These are phyloP conservation scores for Bruguiera parviflora DNA, from an alignment of 345 rosid genomes.

Conservation along the genomic window DNA sequence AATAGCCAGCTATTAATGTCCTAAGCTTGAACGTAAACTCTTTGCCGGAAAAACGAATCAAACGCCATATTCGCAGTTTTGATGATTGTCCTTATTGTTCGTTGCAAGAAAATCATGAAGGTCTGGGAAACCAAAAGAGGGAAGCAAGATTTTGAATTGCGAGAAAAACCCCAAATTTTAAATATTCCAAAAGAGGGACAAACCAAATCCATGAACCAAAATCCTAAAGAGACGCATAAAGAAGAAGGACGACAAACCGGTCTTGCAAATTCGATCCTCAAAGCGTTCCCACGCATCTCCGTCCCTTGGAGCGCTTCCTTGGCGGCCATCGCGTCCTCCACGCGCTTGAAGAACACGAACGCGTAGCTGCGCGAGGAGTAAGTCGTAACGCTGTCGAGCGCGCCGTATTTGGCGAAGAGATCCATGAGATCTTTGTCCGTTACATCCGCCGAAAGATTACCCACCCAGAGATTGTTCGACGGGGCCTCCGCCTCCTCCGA, in stretches of 20 bases:
- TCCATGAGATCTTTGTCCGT: constrained; percentile 64
- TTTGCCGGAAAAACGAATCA: too few species aligned
- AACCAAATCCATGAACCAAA: not conserved
- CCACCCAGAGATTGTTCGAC: constrained; percentile 83
- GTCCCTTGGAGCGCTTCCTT: constrained; percentile 72
- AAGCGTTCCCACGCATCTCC: constrained; percentile 46
- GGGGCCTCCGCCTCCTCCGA: constrained; percentile 36
- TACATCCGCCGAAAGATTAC: constrained; percentile 56
- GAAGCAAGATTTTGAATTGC: too few species aligned
- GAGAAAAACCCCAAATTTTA: too few species aligned
- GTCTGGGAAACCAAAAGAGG: too few species aligned
- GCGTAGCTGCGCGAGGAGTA: constrained; percentile 70
- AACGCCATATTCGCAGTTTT: too few species aligned
- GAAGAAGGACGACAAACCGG: constrained; percentile 80
- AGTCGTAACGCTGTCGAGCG: constrained; percentile 62
- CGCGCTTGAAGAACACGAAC: constrained; percentile 69
- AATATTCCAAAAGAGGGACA: too few species aligned
- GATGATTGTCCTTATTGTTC: too few species aligned
- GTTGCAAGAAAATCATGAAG: too few species aligned
- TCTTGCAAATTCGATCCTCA: constrained; percentile 94
- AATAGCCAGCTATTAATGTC: too few species aligned
- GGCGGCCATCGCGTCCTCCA: constrained; percentile 80
- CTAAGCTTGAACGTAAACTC: too few species aligned
- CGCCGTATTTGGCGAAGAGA: constrained; percentile 58
- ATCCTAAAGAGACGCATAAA: constrained; percentile 35